phyloP scores from a whole-genome alignment of 148 eudicot genomes.

The Silene uniflora region DNA sequence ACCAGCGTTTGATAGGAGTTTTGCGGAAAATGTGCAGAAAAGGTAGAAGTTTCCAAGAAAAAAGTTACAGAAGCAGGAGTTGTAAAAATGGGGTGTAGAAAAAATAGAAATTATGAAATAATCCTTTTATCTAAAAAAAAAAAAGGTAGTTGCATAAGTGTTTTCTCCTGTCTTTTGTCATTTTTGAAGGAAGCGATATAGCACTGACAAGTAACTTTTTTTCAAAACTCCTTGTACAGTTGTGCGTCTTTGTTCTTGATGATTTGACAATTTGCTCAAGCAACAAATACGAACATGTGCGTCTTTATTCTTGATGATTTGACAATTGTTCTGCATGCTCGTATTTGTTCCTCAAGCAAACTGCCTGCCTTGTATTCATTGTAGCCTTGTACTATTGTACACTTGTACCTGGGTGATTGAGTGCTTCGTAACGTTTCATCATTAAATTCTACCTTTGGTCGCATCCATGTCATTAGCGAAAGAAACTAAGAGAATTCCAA shows the following conservation, averaged over 20 bases:
- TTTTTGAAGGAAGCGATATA: background rate
- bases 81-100: too few species aligned
- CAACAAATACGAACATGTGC: too few species aligned
- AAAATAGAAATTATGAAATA: too few species aligned
- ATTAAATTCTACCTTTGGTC: background rate
- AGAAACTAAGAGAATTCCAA: background rate
- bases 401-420: background rate
- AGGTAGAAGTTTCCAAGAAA: background rate
- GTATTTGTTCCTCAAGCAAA: background rate
- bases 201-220: background rate
- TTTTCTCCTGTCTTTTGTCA: background rate
- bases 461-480: background rate
- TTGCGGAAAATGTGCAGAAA: background rate
- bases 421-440: background rate
- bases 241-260: background rate
- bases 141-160: background rate
- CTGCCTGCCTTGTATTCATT: background rate
- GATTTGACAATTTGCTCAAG: too few species aligned
- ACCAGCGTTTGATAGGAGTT: background rate
- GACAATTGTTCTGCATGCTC: background rate
- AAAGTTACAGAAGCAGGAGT: background rate
- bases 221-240: too few species aligned
- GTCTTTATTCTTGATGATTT: background rate
- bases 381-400: background rate
- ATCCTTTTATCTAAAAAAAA: too few species aligned